A percentile compares a stretch with the other conserved stretches of the same genome.
These are phyloP conservation scores for Brasilioporus rufonigricans DNA, from an alignment of 768 basidiomycete species.

Conservation along the genomic window DNA sequence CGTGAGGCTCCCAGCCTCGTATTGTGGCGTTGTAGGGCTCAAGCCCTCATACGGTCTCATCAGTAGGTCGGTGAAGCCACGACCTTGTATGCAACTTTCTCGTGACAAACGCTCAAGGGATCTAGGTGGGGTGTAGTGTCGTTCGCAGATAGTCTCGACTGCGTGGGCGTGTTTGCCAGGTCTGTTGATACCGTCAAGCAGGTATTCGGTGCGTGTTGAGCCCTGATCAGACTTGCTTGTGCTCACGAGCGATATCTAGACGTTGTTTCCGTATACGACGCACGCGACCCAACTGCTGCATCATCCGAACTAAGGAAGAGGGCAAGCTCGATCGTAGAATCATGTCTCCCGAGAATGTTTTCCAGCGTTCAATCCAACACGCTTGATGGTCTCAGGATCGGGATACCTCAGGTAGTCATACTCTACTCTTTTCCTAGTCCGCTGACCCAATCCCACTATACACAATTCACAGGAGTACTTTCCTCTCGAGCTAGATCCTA, in stretches of 20 bases:
- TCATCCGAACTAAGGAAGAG: conserved; percentile 36
- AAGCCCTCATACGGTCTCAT: conserved; percentile 95
- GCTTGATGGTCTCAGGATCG: conserved; percentile 61
- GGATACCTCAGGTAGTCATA: conserved; percentile 65
- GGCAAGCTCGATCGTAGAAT: conserved; percentile 30
- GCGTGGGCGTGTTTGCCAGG: conserved; percentile 78
- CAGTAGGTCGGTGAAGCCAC: conserved; percentile 57
- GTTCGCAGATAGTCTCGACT: conserved; percentile 94
- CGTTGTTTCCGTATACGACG: conserved; percentile 48
- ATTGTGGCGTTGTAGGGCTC: conserved; percentile 87
- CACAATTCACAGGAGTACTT: conserved; percentile 91
- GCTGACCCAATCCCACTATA: too few relatives aligned
- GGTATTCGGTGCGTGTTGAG: conserved; percentile 55
- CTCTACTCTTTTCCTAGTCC: too few relatives aligned
- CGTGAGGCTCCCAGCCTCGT: conserved; percentile 87
- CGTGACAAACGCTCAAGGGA: conserved; percentile 7
- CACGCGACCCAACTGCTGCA: conserved; percentile 73
- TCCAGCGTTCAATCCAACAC: conserved; percentile 1
- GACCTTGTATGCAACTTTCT: background rate
- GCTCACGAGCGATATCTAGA: conserved; percentile 26
- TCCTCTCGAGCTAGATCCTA: conserved; percentile 57
- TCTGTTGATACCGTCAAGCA: conserved; percentile 46
- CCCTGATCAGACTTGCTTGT: background rate
- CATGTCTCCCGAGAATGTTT: background rate
- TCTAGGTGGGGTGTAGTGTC: conserved; percentile 85